Conservation (phyloP, 495 filamentous ascomycete genomes). For the Hyaloscypha finlandica region DNA sequence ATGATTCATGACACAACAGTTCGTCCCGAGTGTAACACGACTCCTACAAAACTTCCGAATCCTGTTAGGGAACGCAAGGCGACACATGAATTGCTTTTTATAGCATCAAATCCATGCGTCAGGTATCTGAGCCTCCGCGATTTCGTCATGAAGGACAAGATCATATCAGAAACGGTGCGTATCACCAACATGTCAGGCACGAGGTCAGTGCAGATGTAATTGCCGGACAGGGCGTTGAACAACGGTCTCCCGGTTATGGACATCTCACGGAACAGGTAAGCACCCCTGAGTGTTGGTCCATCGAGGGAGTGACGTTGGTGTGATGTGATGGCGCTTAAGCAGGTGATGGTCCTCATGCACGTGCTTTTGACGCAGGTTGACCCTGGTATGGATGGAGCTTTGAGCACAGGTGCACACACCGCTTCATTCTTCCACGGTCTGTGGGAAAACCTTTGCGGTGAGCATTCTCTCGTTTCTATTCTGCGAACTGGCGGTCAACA, state of each 20-base stretch:
- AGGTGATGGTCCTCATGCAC: slow-evolving; percentile 26
- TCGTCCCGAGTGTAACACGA: slow-evolving; percentile 17
- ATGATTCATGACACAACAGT: slow-evolving; percentile 5
- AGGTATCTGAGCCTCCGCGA: neutral
- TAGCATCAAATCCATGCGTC: neutral
- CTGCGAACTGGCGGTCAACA: slow-evolving; percentile 2
- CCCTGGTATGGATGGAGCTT: neutral
- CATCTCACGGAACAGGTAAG: neutral
- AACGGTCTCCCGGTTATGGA: neutral
- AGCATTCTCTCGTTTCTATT: neutral
- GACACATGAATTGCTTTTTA: neutral
- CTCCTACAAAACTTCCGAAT: neutral
- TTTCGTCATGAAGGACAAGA: neutral
- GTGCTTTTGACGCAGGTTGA: slow-evolving; percentile 9
- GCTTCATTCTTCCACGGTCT: neutral
- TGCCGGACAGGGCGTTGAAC: neutral
- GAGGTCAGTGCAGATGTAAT: neutral
- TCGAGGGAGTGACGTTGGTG: neutral
- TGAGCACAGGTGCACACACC: slow-evolving; percentile 2
- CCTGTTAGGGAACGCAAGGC: neutral
- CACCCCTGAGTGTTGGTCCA: neutral
- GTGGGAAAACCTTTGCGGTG: neutral
- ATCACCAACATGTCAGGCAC: neutral
- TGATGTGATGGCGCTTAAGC: slow-evolving; percentile 29
- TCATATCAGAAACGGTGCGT: neutral